Evolutionary conservation across 768 basidiomycete genomes (phyloP).

Genomic region (Kwoniella mangroviensis): DNA sequence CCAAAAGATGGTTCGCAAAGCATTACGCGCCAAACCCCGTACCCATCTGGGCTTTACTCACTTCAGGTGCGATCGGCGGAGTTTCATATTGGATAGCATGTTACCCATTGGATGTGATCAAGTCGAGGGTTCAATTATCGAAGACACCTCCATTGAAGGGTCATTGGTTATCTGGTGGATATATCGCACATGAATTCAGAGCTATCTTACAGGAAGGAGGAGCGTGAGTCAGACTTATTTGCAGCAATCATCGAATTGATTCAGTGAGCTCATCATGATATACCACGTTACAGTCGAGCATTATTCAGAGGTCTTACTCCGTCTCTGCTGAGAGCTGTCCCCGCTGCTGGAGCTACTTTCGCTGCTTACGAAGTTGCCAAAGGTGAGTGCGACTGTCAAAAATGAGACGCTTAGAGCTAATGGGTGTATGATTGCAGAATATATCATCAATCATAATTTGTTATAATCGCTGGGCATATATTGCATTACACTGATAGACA

Average conservation of each 20-base stretch:
- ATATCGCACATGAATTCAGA: conserved; percentile 74
- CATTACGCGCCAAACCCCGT: conserved; percentile 17
- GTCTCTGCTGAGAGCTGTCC: conserved; percentile 66
- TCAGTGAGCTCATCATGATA: not conserved
- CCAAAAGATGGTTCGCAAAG: conserved; percentile 74
- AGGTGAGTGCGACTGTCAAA: conserved; percentile 45
- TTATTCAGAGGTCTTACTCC: conserved; percentile 52
- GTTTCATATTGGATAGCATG: conserved; percentile 92
- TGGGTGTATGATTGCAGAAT: conserved; percentile 28
- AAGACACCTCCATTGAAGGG: conserved; percentile 71
- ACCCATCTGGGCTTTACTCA: conserved; percentile 40
- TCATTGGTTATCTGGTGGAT: conserved; percentile 62
- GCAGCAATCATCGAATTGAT: too few species aligned
- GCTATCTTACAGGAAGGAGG: conserved; percentile 73
- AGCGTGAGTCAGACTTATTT: conserved; percentile 70
- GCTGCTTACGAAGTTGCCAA: conserved; percentile 83
- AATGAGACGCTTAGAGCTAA: not conserved
- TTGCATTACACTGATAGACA: not conserved
- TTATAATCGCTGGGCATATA: conserved; percentile 17
- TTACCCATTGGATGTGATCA: conserved; percentile 90
- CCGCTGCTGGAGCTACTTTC: conserved; percentile 88
- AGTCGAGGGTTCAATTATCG: conserved; percentile 85
- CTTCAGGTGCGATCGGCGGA: conserved; percentile 61
- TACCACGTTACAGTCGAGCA: conserved; percentile 3
- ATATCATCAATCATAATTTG: conserved; percentile 46